These are phyloP conservation scores for Batkoa obscura DNA, from an alignment of 371 early-diverging fungal genomes.

Conservation along the genomic window DNA sequence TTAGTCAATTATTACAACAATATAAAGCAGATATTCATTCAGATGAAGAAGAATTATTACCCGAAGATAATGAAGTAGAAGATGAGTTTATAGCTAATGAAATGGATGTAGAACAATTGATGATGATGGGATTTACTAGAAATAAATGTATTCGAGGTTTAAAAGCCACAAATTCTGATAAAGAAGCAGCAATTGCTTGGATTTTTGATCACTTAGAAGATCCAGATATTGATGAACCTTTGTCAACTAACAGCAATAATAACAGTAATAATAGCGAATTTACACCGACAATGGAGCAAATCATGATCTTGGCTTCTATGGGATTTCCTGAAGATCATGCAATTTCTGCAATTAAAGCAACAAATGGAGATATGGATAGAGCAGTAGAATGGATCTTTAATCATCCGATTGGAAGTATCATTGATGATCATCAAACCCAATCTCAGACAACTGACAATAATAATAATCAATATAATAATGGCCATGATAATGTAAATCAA, in stretches of 20 bases:
- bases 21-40: slow-evolving; percentile 36
- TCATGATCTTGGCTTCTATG: slow-evolving; percentile 63
- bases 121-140: slow-evolving; percentile 82
- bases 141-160: slow-evolving; percentile 64
- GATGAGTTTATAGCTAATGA: slow-evolving; percentile 35
- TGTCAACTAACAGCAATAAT: slow-evolving; percentile 9
- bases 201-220: slow-evolving; percentile 92
- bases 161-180: slow-evolving; percentile 49
- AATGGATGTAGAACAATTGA: slow-evolving; percentile 43
- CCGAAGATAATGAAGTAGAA: neutral
- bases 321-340: slow-evolving; percentile 73
- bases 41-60: slow-evolving; percentile 42
- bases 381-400: slow-evolving; percentile 91
- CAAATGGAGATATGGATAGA: slow-evolving; percentile 66
- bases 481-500: slow-evolving; percentile 19
- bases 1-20: neutral
- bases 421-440: too few species aligned
- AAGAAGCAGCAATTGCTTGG: slow-evolving; percentile 85
- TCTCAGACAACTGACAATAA: neutral
- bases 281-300: slow-evolving; percentile 21
- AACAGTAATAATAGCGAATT: neutral
- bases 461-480: neutral
- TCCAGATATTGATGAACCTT: slow-evolving; percentile 18
- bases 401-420: slow-evolving; percentile 66
- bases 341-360: slow-evolving; percentile 57